Percentiles rank a stretch among this genome's conserved stretches.
Conservation (phyloP, 2,329 filamentous ascomycete species). For the Colletotrichum sp. region DNA sequence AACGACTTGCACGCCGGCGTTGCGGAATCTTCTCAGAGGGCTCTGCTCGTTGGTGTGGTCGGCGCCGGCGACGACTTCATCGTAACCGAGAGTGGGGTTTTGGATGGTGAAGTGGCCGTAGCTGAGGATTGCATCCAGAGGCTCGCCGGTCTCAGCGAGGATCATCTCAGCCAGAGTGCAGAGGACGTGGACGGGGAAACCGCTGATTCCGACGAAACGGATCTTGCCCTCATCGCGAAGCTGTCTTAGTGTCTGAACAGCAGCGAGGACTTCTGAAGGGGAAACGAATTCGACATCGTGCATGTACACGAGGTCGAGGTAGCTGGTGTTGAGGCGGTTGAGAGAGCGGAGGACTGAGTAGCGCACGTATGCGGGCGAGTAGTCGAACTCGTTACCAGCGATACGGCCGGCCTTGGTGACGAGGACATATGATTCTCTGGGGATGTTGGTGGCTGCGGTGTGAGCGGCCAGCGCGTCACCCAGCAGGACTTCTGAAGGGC, state of each 20-base stretch:
- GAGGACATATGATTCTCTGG: constrained; percentile 33
- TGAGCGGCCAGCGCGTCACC: constrained; percentile 56
- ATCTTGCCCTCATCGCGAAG: constrained; percentile 78
- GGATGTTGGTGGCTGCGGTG: constrained; percentile 52
- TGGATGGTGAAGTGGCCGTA: constrained; percentile 19
- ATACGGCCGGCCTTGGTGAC: constrained; percentile 18
- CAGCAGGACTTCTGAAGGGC: constrained; percentile 16
- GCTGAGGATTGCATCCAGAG: constrained; percentile 6
- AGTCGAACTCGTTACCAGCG: constrained; percentile 14
- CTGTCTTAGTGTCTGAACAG: constrained; percentile 73
- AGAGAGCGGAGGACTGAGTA: constrained; percentile 71
- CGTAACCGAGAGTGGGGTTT: constrained; percentile 53
- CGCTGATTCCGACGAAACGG: constrained; percentile 88
- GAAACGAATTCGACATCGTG: constrained; percentile 84
- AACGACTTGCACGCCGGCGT: constrained; percentile 80
- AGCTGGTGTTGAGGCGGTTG: constrained; percentile 65
- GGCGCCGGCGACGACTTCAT: constrained; percentile 90
- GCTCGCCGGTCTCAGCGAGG: constrained; percentile 9
- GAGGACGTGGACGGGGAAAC: constrained; percentile 81
- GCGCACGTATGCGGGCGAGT: constrained; percentile 32
- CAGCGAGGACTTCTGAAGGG: constrained; percentile 66
- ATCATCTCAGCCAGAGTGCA: constrained; percentile 67
- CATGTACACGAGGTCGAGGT: constrained; percentile 80
- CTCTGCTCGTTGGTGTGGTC: constrained; percentile 92
- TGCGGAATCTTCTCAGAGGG: constrained; percentile 63